Evolutionary conservation across 2,329 filamentous ascomycete genomes (phyloP).

Genomic region (Tolypocladium pustulatum): DNA sequence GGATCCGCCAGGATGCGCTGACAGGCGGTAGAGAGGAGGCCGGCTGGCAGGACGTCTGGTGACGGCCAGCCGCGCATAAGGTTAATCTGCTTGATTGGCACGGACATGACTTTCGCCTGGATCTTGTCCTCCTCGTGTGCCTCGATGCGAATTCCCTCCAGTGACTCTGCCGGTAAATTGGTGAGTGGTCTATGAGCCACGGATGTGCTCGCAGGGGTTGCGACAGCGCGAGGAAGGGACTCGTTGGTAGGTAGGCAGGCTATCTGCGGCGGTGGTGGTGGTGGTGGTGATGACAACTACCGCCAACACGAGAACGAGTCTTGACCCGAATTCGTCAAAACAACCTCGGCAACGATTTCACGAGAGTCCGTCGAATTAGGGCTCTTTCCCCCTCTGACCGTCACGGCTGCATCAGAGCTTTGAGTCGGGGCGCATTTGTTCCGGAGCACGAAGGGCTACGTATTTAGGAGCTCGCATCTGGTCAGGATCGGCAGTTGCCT

Average conservation of each 20-base stretch:
- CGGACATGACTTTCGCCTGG: constrained; percentile 7
- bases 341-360: not conserved
- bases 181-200: not conserved
- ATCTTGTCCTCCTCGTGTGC: not conserved
- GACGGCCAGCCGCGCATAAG: constrained; percentile 60
- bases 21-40: constrained; percentile 50
- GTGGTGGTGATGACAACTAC: not conserved
- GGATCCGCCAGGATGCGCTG: constrained; percentile 50
- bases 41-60: constrained; percentile 51
- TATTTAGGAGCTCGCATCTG: not conserved
- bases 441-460: no score
- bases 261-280: not conserved
- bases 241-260: not conserved
- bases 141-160: not conserved
- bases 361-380: not conserved
- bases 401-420: no score
- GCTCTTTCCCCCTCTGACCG: not conserved
- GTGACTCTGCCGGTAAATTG: not conserved
- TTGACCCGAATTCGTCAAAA: not conserved
- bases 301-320: not conserved
- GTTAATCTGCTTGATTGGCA: constrained; percentile 43
- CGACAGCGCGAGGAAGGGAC: not conserved
- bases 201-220: not conserved
- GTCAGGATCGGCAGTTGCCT: not conserved
- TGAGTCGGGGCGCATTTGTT: no score